phyloP scores from a whole-genome alignment of 2,329 filamentous ascomycete species.

The Huntiella savannae region DNA sequence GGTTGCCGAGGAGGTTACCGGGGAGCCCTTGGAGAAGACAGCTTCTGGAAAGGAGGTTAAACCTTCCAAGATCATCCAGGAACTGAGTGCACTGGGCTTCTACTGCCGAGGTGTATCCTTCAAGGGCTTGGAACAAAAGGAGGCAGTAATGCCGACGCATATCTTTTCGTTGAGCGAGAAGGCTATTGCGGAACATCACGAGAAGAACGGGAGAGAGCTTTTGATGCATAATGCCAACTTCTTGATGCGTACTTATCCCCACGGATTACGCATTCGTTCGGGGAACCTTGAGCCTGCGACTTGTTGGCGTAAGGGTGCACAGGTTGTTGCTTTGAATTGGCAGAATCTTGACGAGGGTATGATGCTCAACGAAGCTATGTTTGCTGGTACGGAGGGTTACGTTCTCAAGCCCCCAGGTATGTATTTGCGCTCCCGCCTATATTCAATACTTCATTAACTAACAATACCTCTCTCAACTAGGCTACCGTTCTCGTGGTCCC shows the following conservation, averaged over 20 bases:
- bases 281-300: slow-evolving; percentile 72
- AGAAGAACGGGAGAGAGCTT: slow-evolving; percentile 31
- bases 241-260: slow-evolving; percentile 78
- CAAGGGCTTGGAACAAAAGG: slow-evolving; percentile 55
- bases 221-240: slow-evolving; percentile 68
- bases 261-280: slow-evolving; percentile 60
- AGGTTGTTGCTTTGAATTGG: slow-evolving; percentile 88
- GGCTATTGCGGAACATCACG: slow-evolving; percentile 41
- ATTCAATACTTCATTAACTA: neutral
- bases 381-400: slow-evolving; percentile 65
- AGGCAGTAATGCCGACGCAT: slow-evolving; percentile 43
- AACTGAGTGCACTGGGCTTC: slow-evolving; percentile 56
- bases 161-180: slow-evolving; percentile 51
- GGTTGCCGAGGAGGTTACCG: slow-evolving; percentile 17
- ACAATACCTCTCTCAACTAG: slow-evolving; percentile 12
- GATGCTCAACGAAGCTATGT: slow-evolving; percentile 94
- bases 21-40: slow-evolving; percentile 22
- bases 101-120: slow-evolving; percentile 75
- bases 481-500: slow-evolving; percentile 17
- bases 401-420: slow-evolving; percentile 61
- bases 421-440: slow-evolving; percentile 2
- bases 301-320: slow-evolving; percentile 77
- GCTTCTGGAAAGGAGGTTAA: slow-evolving; percentile 27
- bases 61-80: slow-evolving; percentile 46
- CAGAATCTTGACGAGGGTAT: slow-evolving; percentile 78